Conservation (phyloP, 2,329 filamentous ascomycete species). For the Pyricularia grisea region DNA sequence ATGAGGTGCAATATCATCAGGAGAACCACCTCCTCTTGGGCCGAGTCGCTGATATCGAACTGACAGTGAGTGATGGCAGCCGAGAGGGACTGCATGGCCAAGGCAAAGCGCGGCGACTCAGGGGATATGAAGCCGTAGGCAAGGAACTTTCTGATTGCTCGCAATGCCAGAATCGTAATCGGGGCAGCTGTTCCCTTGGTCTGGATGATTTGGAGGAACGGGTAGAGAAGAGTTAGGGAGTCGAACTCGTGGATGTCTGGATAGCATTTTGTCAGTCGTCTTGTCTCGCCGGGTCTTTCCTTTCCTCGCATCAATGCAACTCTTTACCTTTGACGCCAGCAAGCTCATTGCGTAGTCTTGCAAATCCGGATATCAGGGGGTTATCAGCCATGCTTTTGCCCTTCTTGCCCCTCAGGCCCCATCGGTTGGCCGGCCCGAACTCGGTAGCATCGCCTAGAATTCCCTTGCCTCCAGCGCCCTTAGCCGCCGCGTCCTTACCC, state of each 20-base stretch:
- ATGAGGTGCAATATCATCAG: conserved; percentile 92
- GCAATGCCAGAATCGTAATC: conserved; percentile 88
- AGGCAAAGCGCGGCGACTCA: conserved; percentile 74
- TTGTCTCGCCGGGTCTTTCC: neutral
- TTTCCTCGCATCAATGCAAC: neutral
- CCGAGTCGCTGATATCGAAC: conserved; percentile 91
- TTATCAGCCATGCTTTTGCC: conserved; percentile 97
- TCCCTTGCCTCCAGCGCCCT: conserved; percentile 3
- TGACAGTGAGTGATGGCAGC: conserved; percentile 95
- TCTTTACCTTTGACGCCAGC: conserved; percentile 67
- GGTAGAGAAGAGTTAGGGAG: conserved; percentile 78
- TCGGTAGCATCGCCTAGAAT: conserved; percentile 38
- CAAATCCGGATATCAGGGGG: conserved; percentile 90
- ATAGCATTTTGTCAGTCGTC: conserved; percentile 7
- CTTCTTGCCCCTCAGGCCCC: conserved; percentile 90
- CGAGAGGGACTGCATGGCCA: conserved; percentile 91
- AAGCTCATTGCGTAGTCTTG: conserved; percentile 77
- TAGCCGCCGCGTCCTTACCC: neutral
- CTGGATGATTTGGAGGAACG: conserved; percentile 93
- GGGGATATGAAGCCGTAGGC: conserved; percentile 85
- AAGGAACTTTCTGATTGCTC: conserved; percentile 93
- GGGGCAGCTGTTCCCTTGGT: conserved; percentile 92
- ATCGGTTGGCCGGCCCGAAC: conserved; percentile 64
- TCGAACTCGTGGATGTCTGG: conserved; percentile 82
- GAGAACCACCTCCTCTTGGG: conserved; percentile 90